phyloP scores from a whole-genome alignment of 441 rosid species.

The Adansonia madagascariensis region DNA sequence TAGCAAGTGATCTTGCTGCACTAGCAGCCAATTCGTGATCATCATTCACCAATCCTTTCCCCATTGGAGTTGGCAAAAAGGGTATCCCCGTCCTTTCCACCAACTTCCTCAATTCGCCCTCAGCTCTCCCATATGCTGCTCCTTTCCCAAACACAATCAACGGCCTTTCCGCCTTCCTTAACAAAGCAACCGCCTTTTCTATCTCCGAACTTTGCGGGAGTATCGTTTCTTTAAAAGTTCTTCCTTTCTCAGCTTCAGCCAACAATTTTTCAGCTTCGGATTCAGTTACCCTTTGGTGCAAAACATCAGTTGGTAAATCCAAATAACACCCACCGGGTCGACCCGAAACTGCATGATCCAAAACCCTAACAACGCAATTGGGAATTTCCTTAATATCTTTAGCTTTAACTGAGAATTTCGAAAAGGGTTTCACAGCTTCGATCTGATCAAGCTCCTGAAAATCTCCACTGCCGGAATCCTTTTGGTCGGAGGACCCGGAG shows the following conservation, averaged over 20 bases:
- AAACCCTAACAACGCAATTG: conserved; percentile 66
- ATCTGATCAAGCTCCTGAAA: conserved; percentile 94
- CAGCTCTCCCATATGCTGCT: conserved; percentile 81
- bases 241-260: conserved; percentile 34
- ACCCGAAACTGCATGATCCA: conserved; percentile 61
- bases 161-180: conserved; percentile 76
- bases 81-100: conserved; percentile 83
- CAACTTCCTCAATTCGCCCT: conserved; percentile 65
- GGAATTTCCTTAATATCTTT: conserved; percentile 68
- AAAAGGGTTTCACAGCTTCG: conserved; percentile 75
- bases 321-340: conserved; percentile 92
- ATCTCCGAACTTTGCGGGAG: conserved; percentile 49
- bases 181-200: conserved; percentile 60
- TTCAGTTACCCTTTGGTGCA: conserved; percentile 72
- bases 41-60: conserved; percentile 90
- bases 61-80: conserved; percentile 93
- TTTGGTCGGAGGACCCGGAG: conserved; percentile 91
- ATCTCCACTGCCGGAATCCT: conserved; percentile 75
- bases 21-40: conserved; percentile 79
- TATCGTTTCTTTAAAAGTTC: conserved; percentile 24
- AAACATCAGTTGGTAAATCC: conserved; percentile 84
- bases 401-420: conserved; percentile 68
- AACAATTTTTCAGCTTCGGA: conserved; percentile 65
- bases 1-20: conserved; percentile 92
- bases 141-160: conserved; percentile 91